Conservation (phyloP, 306 rosid genomes). For the Astragalus glycyphyllos region DNA sequence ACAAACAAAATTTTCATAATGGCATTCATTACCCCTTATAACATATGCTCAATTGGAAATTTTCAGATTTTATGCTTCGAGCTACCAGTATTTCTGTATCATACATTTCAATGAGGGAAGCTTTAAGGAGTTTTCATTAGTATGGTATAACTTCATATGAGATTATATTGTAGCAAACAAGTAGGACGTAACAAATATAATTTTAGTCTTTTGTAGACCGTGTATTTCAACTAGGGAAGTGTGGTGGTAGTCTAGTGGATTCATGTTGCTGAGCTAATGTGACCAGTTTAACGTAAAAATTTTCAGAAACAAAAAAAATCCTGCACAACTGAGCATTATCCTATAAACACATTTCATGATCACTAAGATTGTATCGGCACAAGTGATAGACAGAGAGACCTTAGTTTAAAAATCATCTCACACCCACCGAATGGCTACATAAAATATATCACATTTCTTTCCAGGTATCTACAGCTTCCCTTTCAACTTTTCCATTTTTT, state of each 20-base stretch:
- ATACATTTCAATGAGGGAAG: not conserved
- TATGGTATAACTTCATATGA: conserved; percentile 4
- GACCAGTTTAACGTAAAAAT: not conserved
- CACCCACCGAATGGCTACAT: not conserved
- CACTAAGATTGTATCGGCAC: not conserved
- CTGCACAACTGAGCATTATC: not conserved
- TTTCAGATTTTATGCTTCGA: not conserved
- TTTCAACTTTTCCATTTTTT: not conserved
- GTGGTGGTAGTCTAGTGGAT: conserved; percentile 3
- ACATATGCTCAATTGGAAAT: not conserved
- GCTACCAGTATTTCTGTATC: not conserved
- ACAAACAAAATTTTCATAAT: not conserved
- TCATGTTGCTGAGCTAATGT: not conserved
- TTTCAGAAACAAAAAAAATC: conserved; percentile 6
- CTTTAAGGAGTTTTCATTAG: conserved; percentile 12
- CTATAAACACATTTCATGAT: not conserved
- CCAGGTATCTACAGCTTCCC: too few relatives aligned
- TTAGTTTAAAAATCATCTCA: not conserved
- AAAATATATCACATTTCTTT: not conserved
- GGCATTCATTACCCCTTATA: not conserved
- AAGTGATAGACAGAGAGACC: conserved; percentile 5
- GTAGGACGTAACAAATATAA: conserved; percentile 1
- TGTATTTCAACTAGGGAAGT: not conserved
- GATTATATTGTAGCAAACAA: not conserved
- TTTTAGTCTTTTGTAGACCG: not conserved